Base-by-base conservation (phyloP, 371 early-diverging fungal species). In the Mortierella sp. region DNA sequence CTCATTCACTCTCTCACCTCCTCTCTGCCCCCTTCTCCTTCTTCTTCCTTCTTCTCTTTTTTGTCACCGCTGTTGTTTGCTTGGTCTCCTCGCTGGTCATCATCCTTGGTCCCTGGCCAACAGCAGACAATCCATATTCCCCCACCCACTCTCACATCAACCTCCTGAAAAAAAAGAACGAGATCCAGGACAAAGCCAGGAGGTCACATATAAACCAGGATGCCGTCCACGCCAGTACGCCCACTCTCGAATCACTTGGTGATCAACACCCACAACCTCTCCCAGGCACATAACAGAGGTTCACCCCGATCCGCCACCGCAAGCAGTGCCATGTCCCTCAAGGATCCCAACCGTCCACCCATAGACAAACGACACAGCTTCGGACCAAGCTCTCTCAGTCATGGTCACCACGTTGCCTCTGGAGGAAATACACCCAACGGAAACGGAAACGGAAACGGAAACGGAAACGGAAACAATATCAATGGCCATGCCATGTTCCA, bases 261-360 rank as follows among this genome's bases (percentile, higher is more conserved):
- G 69, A 83, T 83, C 65, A 83, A 79, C 73, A 83, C 84, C 44
- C 84, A 83, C 37, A 79, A 79, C 50, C 79, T 83, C 47, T 79
- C 76, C 24, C 79, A 79, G 64, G 79, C 84, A 2, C 84, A 83
- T 43, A 78, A 83, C 43, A 73, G 84, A 58, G 79, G 84, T 2
- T 83, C 84, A 3, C 84, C 84, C 39, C 53, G 84, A 68, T 78
- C 79, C 9, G 84, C 84, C 55, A 73, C 58, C 50, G 75, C 77
- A 68, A 73, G 48, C 44, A 52, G 53, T n/a, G 68, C 74, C 43
- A 16, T 71, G 71, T 1, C 66, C 37, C 68, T 82, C 53, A 82
- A 82, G 64, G 82, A 82, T 29, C 37, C 75, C 6, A 61, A 64
- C 55, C 69, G 74, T 47, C 84, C 79, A 0, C 69, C 75, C 3